Percentiles rank a stretch among this genome's conserved stretches.
phyloP scores from a whole-genome alignment of 2,329 filamentous ascomycete genomes.

The Cladosporium halotolerans region DNA sequence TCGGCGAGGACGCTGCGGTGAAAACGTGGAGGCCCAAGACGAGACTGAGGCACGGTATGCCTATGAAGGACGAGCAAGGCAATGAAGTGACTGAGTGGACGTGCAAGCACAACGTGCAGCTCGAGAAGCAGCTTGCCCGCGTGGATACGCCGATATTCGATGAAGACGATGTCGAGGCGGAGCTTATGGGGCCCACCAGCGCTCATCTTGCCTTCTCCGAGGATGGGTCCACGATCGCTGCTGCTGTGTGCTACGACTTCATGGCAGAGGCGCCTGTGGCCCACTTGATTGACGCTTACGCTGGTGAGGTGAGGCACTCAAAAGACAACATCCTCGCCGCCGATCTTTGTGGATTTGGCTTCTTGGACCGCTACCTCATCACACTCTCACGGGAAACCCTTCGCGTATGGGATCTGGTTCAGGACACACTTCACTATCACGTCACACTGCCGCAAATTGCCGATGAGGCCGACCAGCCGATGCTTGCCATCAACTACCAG shows the following conservation, averaged over 20 bases:
- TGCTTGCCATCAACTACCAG: conserved; percentile 62
- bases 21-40: conserved; percentile 75
- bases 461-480: conserved; percentile 13
- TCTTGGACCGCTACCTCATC: conserved; percentile 68
- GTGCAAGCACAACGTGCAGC: conserved; percentile 52
- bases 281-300: conserved; percentile 68
- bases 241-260: conserved; percentile 10
- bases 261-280: conserved; percentile 54
- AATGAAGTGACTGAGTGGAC: conserved; percentile 56
- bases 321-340: conserved; percentile 48
- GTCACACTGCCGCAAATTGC: conserved; percentile 44
- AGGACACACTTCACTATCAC: conserved; percentile 65
- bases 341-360: conserved; percentile 46
- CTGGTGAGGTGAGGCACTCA: conserved; percentile 59
- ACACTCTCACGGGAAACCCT: conserved; percentile 66
- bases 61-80: conserved; percentile 47
- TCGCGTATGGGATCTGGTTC: conserved; percentile 76
- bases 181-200: conserved; percentile 30
- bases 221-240: conserved; percentile 75
- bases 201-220: conserved; percentile 72
- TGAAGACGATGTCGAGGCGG: conserved; percentile 33
- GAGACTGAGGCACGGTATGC: conserved; percentile 61
- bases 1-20: conserved; percentile 73
- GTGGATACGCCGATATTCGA: conserved; percentile 29
- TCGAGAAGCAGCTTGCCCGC: conserved; percentile 30